These are phyloP conservation scores for Aureobasidium zeae DNA, from an alignment of 2,329 filamentous ascomycete species.

Conservation along the genomic window DNA sequence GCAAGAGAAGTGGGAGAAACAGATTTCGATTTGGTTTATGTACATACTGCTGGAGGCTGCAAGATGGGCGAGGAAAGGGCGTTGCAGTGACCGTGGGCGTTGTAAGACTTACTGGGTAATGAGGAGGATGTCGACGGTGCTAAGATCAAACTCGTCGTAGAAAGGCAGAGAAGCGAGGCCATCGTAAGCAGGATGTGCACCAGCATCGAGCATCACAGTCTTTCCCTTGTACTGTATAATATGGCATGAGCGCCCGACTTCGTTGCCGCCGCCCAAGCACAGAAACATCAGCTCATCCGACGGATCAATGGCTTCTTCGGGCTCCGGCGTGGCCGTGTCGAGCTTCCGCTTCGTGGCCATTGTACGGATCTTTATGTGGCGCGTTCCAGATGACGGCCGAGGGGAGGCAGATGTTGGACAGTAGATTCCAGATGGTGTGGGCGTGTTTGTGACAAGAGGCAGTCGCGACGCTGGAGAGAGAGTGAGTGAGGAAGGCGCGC, in stretches of 20 bases:
- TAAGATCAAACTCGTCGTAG: constrained; percentile 97
- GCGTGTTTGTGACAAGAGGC: neutral
- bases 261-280: constrained; percentile 88
- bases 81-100: constrained; percentile 10
- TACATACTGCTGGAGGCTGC: constrained; percentile 17
- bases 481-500: constrained; percentile 2
- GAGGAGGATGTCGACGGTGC: constrained; percentile 90
- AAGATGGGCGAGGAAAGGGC: neutral
- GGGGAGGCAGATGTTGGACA: neutral
- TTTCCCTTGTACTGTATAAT: constrained; percentile 99
- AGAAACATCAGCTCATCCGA: constrained; percentile 91
- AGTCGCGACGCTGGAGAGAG: neutral
- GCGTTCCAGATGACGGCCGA: too few species aligned
- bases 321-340: constrained; percentile 53
- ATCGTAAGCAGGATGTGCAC: constrained; percentile 93
- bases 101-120: constrained; percentile 87
- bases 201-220: constrained; percentile 97
- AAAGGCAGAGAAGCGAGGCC: constrained; percentile 89
- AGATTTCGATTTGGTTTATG: constrained; percentile 29
- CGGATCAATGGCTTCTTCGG: constrained; percentile 83
- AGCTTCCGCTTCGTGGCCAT: constrained; percentile 97
- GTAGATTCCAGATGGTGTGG: neutral
- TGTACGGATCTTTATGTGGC: too few species aligned
- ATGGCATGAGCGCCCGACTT: constrained; percentile 93
- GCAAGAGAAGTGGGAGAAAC: constrained; percentile 15